A percentile compares a stretch with the other conserved stretches of the same genome.
phyloP scores from a whole-genome alignment of 805 yeast genomes.

The Spathaspora boniae region DNA sequence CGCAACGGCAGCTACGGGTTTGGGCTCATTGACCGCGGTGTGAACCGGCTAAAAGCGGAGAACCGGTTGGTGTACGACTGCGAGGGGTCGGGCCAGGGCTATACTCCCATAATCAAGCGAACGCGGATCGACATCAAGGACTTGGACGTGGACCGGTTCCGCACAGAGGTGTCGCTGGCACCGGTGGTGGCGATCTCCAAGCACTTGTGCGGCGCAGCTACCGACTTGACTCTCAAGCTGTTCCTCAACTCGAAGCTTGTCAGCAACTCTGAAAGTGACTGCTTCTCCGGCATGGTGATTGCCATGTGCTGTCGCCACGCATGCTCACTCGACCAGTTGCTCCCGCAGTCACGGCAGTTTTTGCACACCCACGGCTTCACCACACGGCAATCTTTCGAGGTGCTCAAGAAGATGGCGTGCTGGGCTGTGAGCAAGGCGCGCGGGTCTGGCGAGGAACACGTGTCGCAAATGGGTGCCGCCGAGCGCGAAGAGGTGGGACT shows the following conservation, averaged over 20 bases:
- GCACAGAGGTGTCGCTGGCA: slow-evolving; percentile 21
- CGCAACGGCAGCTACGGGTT: slow-evolving; percentile 35
- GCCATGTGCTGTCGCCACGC: slow-evolving; percentile 95
- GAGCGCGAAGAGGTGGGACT: slow-evolving; percentile 63
- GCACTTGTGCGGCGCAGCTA: slow-evolving; percentile 92
- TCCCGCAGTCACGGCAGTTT: slow-evolving; percentile 44
- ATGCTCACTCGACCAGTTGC: slow-evolving; percentile 57
- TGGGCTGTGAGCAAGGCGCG: slow-evolving; percentile 84
- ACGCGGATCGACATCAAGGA: slow-evolving; percentile 80
- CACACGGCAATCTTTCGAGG: slow-evolving; percentile 36
- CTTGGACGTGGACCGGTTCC: slow-evolving; percentile 47
- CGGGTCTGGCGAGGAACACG: slow-evolving; percentile 23
- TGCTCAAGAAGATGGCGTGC: slow-evolving; percentile 64
- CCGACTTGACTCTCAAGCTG: slow-evolving; percentile 77
- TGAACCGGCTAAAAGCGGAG: slow-evolving; percentile 77
- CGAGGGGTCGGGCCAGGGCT: slow-evolving; percentile 15
- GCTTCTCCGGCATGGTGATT: slow-evolving; percentile 62
- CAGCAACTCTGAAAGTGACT: slow-evolving; percentile 5
- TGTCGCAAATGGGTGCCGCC: slow-evolving; percentile 14
- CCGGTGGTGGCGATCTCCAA: slow-evolving; percentile 68
- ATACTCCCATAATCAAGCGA: slow-evolving; percentile 43
- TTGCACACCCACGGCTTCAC: slow-evolving; percentile 32
- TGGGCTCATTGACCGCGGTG: slow-evolving; percentile 71
- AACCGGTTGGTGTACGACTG: slow-evolving; percentile 58
- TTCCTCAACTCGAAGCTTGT: slow-evolving; percentile 38